Evolutionary conservation across 805 yeast species (phyloP).

Genomic region (Metschnikowia picachoensis): DNA sequence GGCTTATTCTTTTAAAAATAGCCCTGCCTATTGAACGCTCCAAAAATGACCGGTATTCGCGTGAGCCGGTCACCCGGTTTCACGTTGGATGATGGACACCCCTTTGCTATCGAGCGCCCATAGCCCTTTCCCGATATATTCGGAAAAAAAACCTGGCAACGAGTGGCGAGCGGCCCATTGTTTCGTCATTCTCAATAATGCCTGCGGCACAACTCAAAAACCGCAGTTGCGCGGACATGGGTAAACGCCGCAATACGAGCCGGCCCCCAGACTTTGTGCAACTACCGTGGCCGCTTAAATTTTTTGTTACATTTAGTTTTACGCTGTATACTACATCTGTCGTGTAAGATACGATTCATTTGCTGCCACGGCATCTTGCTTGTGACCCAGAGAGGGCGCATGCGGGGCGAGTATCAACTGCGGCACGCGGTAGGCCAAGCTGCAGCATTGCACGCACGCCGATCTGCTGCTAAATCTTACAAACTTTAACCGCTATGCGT

Average conservation of each 20-base stretch:
- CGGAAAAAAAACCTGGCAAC: conserved; percentile 7
- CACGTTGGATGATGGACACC: background rate
- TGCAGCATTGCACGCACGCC: conserved; percentile 9
- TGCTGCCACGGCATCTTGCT: background rate
- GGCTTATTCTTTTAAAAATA: background rate
- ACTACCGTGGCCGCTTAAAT: background rate
- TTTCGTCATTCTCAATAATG: background rate
- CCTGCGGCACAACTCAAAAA: conserved; percentile 2
- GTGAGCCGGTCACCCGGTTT: conserved; percentile 8
- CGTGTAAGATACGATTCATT: too few species aligned
- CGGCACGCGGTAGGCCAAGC: conserved; percentile 7
- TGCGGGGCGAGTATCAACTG: conserved; percentile 4
- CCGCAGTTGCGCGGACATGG: background rate
- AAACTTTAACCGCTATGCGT: conserved; percentile 9
- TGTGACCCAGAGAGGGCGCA: background rate
- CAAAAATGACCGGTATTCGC: background rate
- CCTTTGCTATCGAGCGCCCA: background rate
- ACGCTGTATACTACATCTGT: too few species aligned
- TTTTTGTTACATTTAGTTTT: too few species aligned
- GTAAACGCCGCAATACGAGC: background rate
- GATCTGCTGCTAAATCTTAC: conserved; percentile 10
- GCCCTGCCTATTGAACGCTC: background rate
- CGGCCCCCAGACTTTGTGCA: background rate
- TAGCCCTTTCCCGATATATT: conserved; percentile 4
- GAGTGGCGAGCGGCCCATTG: conserved; percentile 3